Base-by-base conservation (phyloP, 1,139 yeast genomes). In the Scheffersomyces titani region DNA sequence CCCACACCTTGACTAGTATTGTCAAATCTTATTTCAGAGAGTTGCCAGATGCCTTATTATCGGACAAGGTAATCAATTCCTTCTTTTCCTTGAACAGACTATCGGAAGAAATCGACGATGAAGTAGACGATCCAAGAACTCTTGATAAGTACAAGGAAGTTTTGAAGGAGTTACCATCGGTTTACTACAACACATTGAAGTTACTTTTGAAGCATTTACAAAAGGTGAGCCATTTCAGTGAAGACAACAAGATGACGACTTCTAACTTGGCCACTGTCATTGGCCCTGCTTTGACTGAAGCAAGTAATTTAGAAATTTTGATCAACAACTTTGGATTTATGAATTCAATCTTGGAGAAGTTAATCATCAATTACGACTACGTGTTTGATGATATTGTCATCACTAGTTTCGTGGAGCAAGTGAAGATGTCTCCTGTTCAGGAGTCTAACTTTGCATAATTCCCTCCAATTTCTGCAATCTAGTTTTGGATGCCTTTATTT, bases 1-100 rank as follows among this genome's bases (percentile, higher is more conserved):
- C 92, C 51, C 96, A 94, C 70, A 90, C 97, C 0, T 85, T 92
- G 52, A 93, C 98, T 1, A 96, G 97, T 50, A 87, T 96, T 65
- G 88, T 94, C 64, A 94, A 94, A 71, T 82, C 90, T 59, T 93
- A 85, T 68, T 75, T 94, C 63, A 83, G 99, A 62, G 98, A 92
- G 65, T 75, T 94, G 52, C 98, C 98, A 0, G 97, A 93, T 65
- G 91, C 97, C 1, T 73, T 93, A 48, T 81, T 94, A 55, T 86
- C 96, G 0, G 83, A 80, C 61, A 67, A 67, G 51, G 82, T 75
- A 1, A 78, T 80, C 52, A 84, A 81, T 51, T 80, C 79, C 36
- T 78, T 87, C 57, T 83, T 90, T 53, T 65, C 67, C 3, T 59
- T 72, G 24, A 79, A 78, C 59, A 80, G 62, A 50, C 57, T 54